These are phyloP conservation scores for Exserohilum rostratum DNA, from an alignment of 2,329 filamentous ascomycete species.

Conservation along the genomic window DNA sequence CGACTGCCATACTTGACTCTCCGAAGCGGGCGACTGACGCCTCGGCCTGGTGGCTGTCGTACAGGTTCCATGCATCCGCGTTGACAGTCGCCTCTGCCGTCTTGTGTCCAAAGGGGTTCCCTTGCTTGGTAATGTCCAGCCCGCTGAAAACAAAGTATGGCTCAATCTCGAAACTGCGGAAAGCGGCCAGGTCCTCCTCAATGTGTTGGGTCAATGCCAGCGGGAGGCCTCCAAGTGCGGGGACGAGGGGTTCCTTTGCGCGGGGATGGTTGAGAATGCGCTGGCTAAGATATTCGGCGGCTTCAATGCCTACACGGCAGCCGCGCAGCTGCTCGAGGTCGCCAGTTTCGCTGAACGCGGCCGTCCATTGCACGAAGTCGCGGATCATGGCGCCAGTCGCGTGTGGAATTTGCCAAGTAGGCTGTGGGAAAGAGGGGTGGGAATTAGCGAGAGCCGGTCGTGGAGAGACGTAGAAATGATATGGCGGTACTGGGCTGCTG, in stretches of 20 bases:
- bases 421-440: slow-evolving; percentile 1
- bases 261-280: slow-evolving; percentile 64
- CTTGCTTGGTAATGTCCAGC: slow-evolving; percentile 75
- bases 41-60: slow-evolving; percentile 79
- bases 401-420: slow-evolving; percentile 9
- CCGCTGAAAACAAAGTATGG: slow-evolving; percentile 93
- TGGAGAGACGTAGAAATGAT: neutral
- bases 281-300: slow-evolving; percentile 79
- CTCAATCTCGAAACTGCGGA: slow-evolving; percentile 72
- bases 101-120: slow-evolving; percentile 62
- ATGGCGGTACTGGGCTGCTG: neutral
- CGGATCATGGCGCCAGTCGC: slow-evolving; percentile 48
- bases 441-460: neutral
- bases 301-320: slow-evolving; percentile 82
- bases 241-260: slow-evolving; percentile 83
- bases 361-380: slow-evolving; percentile 64
- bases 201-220: slow-evolving; percentile 78
- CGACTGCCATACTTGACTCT: slow-evolving; percentile 66
- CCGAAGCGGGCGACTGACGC: slow-evolving; percentile 88
- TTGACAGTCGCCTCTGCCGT: slow-evolving; percentile 71
- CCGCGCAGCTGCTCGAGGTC: slow-evolving; percentile 74
- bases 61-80: slow-evolving; percentile 82
- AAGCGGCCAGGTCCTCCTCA: slow-evolving; percentile 74
- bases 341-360: slow-evolving; percentile 61
- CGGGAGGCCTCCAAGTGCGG: slow-evolving; percentile 87